Base-by-base conservation (phyloP, 1,284 basidiomycete genomes). In the Ceratorhiza oryzae-sativae region DNA sequence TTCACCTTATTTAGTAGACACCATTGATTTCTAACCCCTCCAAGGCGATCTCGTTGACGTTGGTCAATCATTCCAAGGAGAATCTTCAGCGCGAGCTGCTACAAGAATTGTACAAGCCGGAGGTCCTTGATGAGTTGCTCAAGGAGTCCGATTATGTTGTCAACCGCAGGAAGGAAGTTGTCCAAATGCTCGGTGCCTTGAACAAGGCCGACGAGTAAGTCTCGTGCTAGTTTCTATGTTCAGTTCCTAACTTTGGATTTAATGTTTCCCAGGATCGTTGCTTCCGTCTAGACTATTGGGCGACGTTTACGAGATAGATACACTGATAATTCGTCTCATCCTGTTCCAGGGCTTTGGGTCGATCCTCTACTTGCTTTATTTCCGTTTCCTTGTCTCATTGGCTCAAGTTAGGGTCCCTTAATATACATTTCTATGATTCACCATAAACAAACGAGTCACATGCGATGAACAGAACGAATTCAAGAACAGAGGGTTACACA, bases 61-160 rank as follows among this genome's bases (percentile, higher is more conserved):
- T 99, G 34, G 96, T 99, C 63, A 92, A 90, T 78, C 89, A 90
- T 80, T 90, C 95, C 75, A 98, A 98, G 83, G 95, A 98, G 82
- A 90, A 93, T 79, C 84, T 97, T 75, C 95, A 97, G 82, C 86
- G 89, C 75, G 94, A 96, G 82, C 85, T 97, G 55, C 82, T 97
- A 71, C 90, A 93, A 78, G 93, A 95, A 81, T 83, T 95, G 32
- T 95, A 95, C 83, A 93, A 95, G 80, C 90, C 94, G 3, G 95
- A 97, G 34, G 93, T 95, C 12, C 84, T 98, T 34, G 93, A 96
- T 60, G 94, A 97, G 73, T 81, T 97, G 74, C 84, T 97, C 78
- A 97, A 97, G 84, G 95, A 97, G 84, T 93, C 91, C 76, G 92
- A 94, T 78, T 88, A 84, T 75, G 90, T 95, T 71, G 89, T 95